phyloP scores from a whole-genome alignment of 2,329 filamentous ascomycete genomes.

The Colletotrichum sp. region DNA sequence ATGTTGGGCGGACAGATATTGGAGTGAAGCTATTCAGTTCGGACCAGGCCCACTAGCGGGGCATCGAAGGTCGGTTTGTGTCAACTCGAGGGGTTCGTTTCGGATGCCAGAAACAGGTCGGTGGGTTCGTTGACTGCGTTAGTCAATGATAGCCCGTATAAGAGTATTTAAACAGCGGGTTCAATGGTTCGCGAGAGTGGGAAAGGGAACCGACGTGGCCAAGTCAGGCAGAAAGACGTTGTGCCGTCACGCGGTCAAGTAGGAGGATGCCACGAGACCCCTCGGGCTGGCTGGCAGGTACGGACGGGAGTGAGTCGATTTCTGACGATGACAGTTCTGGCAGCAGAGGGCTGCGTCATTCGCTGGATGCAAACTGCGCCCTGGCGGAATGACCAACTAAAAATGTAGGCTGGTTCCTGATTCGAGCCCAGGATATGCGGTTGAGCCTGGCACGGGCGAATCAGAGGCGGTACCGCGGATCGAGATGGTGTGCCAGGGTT shows the following conservation, averaged over 20 bases:
- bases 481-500: constrained; percentile 17
- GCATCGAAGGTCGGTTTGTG: not conserved
- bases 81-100: not conserved
- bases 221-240: constrained; percentile 1
- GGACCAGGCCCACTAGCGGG: constrained; percentile 14
- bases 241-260: constrained; percentile 25
- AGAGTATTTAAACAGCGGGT: not conserved
- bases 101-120: not conserved
- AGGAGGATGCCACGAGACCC: constrained; percentile 24
- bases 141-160: not conserved
- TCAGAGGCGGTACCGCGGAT: constrained; percentile 2
- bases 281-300: constrained; percentile 4
- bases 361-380: constrained; percentile 18
- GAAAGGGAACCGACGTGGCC: not conserved
- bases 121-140: not conserved
- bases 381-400: constrained; percentile 20
- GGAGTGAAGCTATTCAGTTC: not conserved
- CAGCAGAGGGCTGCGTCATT: constrained; percentile 18
- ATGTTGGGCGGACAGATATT: not conserved
- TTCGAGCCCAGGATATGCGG: constrained; percentile 18
- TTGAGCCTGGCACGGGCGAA: constrained; percentile 2
- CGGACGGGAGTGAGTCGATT: constrained; percentile 13
- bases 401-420: constrained; percentile 17
- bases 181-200: not conserved
- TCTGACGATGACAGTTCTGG: constrained; percentile 19